Conservation (phyloP, 1,139 yeast genomes). For the Blastobotrys capitulatus region DNA sequence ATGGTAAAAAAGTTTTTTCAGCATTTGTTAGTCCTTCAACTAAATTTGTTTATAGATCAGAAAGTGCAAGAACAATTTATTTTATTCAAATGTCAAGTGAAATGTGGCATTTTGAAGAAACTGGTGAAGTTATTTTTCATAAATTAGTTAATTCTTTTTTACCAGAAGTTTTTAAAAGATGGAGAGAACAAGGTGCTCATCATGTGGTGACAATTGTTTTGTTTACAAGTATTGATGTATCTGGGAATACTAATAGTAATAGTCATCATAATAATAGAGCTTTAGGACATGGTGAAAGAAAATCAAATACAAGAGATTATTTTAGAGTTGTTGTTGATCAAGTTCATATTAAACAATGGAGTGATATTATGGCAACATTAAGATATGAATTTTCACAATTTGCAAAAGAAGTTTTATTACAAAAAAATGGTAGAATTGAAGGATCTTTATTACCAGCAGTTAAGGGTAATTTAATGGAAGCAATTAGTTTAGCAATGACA, state of each 20-base stretch:
- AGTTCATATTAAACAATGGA: slow-evolving; percentile 80
- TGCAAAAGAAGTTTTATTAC: slow-evolving; percentile 61
- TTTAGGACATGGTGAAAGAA: slow-evolving; percentile 60
- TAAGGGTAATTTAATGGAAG: slow-evolving; percentile 84
- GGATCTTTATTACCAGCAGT: slow-evolving; percentile 67
- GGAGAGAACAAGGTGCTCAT: slow-evolving; percentile 83
- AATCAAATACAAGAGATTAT: slow-evolving; percentile 65
- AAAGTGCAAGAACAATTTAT: slow-evolving; percentile 78
- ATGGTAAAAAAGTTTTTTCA: slow-evolving; percentile 50
- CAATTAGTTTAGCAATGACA: slow-evolving; percentile 77
- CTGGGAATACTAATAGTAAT: slow-evolving; percentile 18
- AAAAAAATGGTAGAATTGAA: slow-evolving; percentile 32
- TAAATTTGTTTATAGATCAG: slow-evolving; percentile 79
- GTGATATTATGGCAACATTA: slow-evolving; percentile 80
- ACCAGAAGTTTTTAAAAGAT: slow-evolving; percentile 81
- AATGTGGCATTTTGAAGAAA: slow-evolving; percentile 98
- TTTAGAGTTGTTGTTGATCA: slow-evolving; percentile 95
- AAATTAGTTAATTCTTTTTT: slow-evolving; percentile 84
- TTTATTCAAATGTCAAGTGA: slow-evolving; percentile 86
- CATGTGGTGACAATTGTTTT: slow-evolving; percentile 88
- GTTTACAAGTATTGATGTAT: slow-evolving; percentile 75
- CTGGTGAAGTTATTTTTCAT: slow-evolving; percentile 90
- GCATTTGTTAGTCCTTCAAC: slow-evolving; percentile 71
- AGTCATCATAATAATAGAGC: slow-evolving; percentile 8
- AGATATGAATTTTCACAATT: slow-evolving; percentile 82